phyloP scores from a whole-genome alignment of 2,329 filamentous ascomycete species.

The Phaeosphaeria sp. region DNA sequence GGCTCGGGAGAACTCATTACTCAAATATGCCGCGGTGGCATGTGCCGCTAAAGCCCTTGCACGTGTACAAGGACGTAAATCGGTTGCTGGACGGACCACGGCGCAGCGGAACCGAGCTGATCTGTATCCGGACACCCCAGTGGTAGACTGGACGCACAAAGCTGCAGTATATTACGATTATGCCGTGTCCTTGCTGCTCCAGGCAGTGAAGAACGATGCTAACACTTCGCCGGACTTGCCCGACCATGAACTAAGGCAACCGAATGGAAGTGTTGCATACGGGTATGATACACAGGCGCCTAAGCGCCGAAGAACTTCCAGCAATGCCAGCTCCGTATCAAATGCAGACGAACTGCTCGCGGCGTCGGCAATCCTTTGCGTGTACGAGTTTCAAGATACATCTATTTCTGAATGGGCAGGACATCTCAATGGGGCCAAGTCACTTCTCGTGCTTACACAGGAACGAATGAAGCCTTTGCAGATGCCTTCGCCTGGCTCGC shows the following conservation, averaged over 20 bases:
- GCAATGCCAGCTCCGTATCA: slow-evolving; percentile 46
- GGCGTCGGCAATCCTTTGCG: slow-evolving; percentile 70
- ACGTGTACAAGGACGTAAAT: slow-evolving; percentile 60
- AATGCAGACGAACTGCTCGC: slow-evolving; percentile 68
- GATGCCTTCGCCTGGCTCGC: slow-evolving; percentile 48
- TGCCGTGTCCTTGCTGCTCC: slow-evolving; percentile 58
- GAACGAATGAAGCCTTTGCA: slow-evolving; percentile 57
- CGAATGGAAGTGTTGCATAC: slow-evolving; percentile 11
- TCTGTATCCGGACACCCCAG: slow-evolving; percentile 55
- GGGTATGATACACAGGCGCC: slow-evolving; percentile 23
- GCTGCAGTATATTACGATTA: slow-evolving; percentile 67
- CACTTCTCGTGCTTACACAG: slow-evolving; percentile 64
- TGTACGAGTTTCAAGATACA: slow-evolving; percentile 72
- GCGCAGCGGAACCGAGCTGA: slow-evolving; percentile 60
- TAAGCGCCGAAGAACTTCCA: slow-evolving; percentile 54
- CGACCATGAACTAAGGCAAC: slow-evolving; percentile 30
- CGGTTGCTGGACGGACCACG: slow-evolving; percentile 51
- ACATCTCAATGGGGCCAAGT: slow-evolving; percentile 71
- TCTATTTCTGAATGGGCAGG: slow-evolving; percentile 68
- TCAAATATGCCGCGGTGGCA: slow-evolving; percentile 64
- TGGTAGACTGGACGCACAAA: slow-evolving; percentile 66
- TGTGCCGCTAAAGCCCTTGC: slow-evolving; percentile 68
- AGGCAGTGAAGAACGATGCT: slow-evolving; percentile 44
- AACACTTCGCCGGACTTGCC: slow-evolving; percentile 38
- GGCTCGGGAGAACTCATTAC: slow-evolving; percentile 58